Conservation (phyloP, 2,329 filamentous ascomycete species). For the Pestalotiopsis sp. region DNA sequence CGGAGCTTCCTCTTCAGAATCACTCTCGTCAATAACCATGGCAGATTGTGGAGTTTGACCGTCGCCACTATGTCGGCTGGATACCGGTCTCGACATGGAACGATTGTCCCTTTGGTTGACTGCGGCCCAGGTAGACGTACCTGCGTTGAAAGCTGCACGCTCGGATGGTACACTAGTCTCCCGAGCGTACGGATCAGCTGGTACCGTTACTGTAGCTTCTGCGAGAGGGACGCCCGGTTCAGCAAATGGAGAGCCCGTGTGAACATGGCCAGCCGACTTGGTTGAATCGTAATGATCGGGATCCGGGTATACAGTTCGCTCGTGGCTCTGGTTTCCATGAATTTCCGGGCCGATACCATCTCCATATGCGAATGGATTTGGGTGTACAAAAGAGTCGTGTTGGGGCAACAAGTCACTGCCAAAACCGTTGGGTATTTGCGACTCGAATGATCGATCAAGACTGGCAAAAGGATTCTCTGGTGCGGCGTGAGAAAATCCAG, state of each 20-base stretch:
- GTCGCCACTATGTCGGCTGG: slow-evolving; percentile 21
- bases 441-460: neutral
- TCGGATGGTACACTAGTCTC: neutral
- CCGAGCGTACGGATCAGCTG: slow-evolving; percentile 5
- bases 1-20: slow-evolving; percentile 25
- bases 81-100: slow-evolving; percentile 16
- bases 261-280: neutral
- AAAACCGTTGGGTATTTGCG: neutral
- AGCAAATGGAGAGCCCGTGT: neutral
- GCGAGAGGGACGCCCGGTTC: neutral
- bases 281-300: neutral
- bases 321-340: neutral
- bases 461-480: neutral
- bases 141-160: slow-evolving; percentile 8
- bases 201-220: neutral
- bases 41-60: slow-evolving; percentile 28
- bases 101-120: slow-evolving; percentile 21
- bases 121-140: slow-evolving; percentile 26
- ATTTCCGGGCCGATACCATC: neutral
- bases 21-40: slow-evolving; percentile 32
- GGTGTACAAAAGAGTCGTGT: neutral
- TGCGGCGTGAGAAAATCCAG: neutral
- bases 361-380: neutral
- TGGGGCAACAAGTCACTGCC: neutral
- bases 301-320: neutral